Conservation (phyloP, 352 stramenopile species). For the Phytophthora pistaciae region DNA sequence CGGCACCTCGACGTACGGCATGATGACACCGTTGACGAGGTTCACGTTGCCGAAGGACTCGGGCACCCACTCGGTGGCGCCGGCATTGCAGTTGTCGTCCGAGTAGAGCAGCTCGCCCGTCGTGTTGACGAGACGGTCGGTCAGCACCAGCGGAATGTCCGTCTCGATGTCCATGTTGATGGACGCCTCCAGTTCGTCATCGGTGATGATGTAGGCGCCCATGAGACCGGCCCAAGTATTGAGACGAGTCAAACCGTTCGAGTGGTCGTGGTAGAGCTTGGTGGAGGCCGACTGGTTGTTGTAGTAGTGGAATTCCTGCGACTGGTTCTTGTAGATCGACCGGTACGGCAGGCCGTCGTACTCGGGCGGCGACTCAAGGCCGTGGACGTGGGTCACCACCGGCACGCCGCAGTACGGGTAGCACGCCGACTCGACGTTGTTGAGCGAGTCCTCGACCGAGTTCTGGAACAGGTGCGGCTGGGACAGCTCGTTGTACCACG, state of each 20-base stretch:
- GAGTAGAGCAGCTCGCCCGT: constrained; percentile 59
- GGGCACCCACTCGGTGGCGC: constrained; percentile 54
- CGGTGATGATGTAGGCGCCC: constrained; percentile 63
- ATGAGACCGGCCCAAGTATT: constrained; percentile 68
- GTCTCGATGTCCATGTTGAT: constrained; percentile 64
- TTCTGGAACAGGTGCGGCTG: constrained; percentile 51
- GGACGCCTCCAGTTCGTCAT: constrained; percentile 45
- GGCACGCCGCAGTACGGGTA: constrained; percentile 70
- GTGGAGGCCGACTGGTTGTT: constrained; percentile 72
- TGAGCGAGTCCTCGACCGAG: constrained; percentile 41
- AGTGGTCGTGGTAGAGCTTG: constrained; percentile 69
- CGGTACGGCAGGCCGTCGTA: constrained; percentile 57
- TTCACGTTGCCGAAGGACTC: constrained; percentile 67
- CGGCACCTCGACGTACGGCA: constrained; percentile 71
- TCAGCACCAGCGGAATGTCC: constrained; percentile 60
- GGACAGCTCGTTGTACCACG: constrained; percentile 53
- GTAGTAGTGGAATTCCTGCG: constrained; percentile 48
- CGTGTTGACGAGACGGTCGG: constrained; percentile 50
- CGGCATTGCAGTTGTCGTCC: constrained; percentile 53
- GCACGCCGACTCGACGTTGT: constrained; percentile 46
- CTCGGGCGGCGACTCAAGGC: constrained; percentile 51
- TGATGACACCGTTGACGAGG: constrained; percentile 67
- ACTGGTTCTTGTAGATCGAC: constrained; percentile 73
- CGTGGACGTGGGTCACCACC: constrained; percentile 63
- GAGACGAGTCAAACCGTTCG: constrained; percentile 60